Conservation (phyloP, 2,329 filamentous ascomycete genomes). For the Pseudopyricularia javanii region DNA sequence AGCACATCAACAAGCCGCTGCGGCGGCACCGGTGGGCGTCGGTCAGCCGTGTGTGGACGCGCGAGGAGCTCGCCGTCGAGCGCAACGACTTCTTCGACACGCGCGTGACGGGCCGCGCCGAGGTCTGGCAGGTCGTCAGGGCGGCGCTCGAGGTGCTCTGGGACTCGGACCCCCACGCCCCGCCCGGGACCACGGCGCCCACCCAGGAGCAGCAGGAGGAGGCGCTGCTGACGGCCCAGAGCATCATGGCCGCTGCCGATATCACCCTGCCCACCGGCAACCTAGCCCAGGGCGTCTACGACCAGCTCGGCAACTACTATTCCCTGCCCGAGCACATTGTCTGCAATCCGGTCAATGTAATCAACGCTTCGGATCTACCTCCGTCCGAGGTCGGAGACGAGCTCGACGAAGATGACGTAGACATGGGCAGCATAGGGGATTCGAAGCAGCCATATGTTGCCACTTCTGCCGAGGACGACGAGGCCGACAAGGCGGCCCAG, state of each 20-base stretch:
- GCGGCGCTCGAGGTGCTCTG: slow-evolving; percentile 58
- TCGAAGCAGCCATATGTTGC: neutral
- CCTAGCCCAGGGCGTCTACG: slow-evolving; percentile 60
- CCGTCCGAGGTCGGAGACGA: slow-evolving; percentile 14
- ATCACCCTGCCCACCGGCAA: slow-evolving; percentile 65
- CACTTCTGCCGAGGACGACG: slow-evolving; percentile 3
- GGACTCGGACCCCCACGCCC: slow-evolving; percentile 23
- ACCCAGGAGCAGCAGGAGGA: slow-evolving; percentile 21
- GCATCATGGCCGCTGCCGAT: slow-evolving; percentile 65
- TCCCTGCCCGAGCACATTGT: slow-evolving; percentile 56
- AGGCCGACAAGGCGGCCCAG: slow-evolving; percentile 6
- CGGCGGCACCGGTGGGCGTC: slow-evolving; percentile 54
- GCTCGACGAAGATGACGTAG: slow-evolving; percentile 4
- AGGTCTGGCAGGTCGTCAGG: slow-evolving; percentile 70
- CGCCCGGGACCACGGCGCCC: slow-evolving; percentile 10
- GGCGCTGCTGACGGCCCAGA: slow-evolving; percentile 58
- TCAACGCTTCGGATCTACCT: slow-evolving; percentile 12
- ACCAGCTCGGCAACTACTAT: slow-evolving; percentile 59
- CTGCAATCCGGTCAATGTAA: slow-evolving; percentile 50
- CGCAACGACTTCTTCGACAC: slow-evolving; percentile 84
- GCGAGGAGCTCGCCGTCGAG: slow-evolving; percentile 54
- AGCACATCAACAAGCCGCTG: slow-evolving; percentile 61
- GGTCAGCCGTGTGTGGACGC: slow-evolving; percentile 55
- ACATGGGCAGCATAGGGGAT: neutral
- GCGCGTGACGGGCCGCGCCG: slow-evolving; percentile 60